Base-by-base conservation (phyloP, 176 grass and related monocot species). In the Canna indica region DNA sequence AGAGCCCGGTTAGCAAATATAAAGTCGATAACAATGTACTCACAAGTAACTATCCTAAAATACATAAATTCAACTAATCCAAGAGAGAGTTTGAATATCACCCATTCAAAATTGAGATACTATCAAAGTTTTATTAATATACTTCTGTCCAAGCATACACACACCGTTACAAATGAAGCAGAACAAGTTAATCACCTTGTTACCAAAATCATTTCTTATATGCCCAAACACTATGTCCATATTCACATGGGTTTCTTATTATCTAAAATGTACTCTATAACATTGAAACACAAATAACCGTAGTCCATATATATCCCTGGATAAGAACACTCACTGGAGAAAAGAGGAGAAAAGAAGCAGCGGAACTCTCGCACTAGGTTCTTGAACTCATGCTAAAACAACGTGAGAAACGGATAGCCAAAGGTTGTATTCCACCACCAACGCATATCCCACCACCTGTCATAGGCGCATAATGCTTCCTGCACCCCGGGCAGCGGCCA, bases 401-500 rank as follows among this genome's bases (percentile, higher is more conserved):
- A 64, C 90, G 86, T 36, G 82, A 82, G 13, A 99, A 67, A 17
- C 67, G 61, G 57, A 62, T 33, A 52, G 82, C 67, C 28, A 65
- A 81, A 53, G 78, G 64, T 67, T 67, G 85, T 0, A 86, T 79
- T 50, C 22, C 68, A 73, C 61, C 85, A 26, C 38, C 76, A 64
- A 42, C 79, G 70, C 61, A 72, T 32, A 46, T 59, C 28, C 47
- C 79, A 69, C 76, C 78, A 16, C 64, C 75, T 71, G 78, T 65
- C n/a, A 79, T 56, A 52, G 79, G 67, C 54, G 67, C 82, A 76
- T 99, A 94, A 56, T 90, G 78, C 82, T 94, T 99, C 80, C 95
- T 90, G 80, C 90, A 99, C 35, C 90, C 95, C 59, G 95, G 95
- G 77, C 95, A 94, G 42, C 86, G 87, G 18, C 72, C 95, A 80